phyloP scores from a whole-genome alignment of 2,329 filamentous ascomycete species.

The Alternaria brassicae region DNA sequence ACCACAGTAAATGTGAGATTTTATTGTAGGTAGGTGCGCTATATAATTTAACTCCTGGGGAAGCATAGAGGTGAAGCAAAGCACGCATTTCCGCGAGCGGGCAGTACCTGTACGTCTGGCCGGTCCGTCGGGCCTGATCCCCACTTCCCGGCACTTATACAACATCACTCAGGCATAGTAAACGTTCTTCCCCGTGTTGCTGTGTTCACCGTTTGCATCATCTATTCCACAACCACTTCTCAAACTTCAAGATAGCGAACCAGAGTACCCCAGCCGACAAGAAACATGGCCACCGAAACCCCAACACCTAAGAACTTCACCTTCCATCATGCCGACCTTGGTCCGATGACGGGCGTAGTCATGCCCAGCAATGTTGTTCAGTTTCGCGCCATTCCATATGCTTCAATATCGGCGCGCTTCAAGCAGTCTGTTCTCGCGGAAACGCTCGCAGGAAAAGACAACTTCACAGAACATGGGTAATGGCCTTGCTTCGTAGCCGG shows the following conservation, averaged over 20 bases:
- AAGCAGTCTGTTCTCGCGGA: constrained; percentile 23
- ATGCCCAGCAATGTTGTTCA: constrained; percentile 33
- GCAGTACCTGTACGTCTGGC: neutral
- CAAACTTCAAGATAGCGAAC: neutral
- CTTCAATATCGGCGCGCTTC: constrained; percentile 32
- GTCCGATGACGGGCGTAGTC: constrained; percentile 27
- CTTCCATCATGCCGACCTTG: constrained; percentile 25
- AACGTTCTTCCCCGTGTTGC: neutral
- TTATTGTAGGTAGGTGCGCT: no score
- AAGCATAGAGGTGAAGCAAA: neutral
- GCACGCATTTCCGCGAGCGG: neutral
- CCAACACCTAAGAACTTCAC: constrained; percentile 18
- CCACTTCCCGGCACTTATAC: neutral
- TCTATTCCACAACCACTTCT: neutral
- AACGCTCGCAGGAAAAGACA: constrained; percentile 1
- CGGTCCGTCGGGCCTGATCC: neutral
- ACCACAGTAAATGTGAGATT: neutral
- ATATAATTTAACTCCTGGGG: neutral
- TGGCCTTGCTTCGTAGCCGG: neutral
- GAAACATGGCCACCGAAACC: neutral
- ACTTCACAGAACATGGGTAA: constrained; percentile 33
- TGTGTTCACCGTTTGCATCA: neutral
- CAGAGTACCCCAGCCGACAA: neutral
- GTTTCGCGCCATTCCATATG: constrained; percentile 35
- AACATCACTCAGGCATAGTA: neutral